phyloP scores from a whole-genome alignment of 1,284 basidiomycete species.

The Moniliophthora roreri region DNA sequence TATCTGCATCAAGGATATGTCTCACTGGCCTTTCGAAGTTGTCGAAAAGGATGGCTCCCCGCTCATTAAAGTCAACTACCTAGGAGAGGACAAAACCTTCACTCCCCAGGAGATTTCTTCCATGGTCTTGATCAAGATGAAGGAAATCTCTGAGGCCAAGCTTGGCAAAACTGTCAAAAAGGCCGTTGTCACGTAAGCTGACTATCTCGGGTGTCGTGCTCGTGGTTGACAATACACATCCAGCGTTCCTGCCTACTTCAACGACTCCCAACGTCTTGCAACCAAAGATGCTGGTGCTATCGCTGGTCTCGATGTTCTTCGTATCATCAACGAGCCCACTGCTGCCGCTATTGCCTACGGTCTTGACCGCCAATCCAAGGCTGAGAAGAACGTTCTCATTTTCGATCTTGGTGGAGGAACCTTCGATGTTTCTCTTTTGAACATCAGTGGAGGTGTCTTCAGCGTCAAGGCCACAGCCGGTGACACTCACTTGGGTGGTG shows the following conservation, averaged over 20 bases:
- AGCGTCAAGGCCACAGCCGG: constrained; percentile 98
- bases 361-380: constrained; percentile 86
- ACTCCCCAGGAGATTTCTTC: constrained; percentile 97
- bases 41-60: constrained; percentile 94
- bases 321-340: constrained; percentile 97
- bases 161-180: constrained; percentile 95
- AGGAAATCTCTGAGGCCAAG: constrained; percentile 98
- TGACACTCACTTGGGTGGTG: constrained; percentile 97
- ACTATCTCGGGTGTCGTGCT: constrained; percentile 3
- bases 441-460: constrained; percentile 96
- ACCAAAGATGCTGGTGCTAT: constrained; percentile 96
- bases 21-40: constrained; percentile 95
- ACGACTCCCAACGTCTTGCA: constrained; percentile 93
- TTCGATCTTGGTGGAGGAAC: constrained; percentile 99
- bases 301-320: constrained; percentile 91
- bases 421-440: constrained; percentile 97
- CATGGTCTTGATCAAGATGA: constrained; percentile 99
- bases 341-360: constrained; percentile 95
- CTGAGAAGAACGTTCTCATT: constrained; percentile 98
- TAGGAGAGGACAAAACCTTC: constrained; percentile 93
- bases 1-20: constrained; percentile 60
- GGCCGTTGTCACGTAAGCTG: constrained; percentile 85
- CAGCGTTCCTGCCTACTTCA: constrained; percentile 95
- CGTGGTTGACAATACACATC: constrained; percentile 6
- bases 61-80: constrained; percentile 93